Evolutionary conservation across 108 stramenopile genomes (phyloP).

Genomic region (Skeletonema tropicum): DNA sequence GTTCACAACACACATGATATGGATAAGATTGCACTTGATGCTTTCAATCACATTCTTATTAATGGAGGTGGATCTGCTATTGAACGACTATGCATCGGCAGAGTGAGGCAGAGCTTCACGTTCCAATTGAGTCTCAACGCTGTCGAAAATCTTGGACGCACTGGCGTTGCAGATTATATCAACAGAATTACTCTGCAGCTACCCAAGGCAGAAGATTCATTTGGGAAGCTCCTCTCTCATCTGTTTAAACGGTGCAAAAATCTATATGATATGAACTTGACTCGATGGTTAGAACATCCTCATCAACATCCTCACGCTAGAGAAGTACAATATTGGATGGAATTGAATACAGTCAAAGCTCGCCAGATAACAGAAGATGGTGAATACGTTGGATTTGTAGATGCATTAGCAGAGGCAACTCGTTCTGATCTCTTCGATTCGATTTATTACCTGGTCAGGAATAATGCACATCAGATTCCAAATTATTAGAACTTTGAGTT

Average conservation of each 20-base stretch:
- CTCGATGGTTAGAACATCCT: slow-evolving; percentile 1
- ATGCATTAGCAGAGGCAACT: background rate
- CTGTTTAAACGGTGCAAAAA: slow-evolving; percentile 1
- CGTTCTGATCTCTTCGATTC: background rate
- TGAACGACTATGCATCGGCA: background rate
- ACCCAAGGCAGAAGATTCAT: slow-evolving; percentile 3
- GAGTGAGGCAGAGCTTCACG: background rate
- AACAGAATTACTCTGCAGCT: background rate
- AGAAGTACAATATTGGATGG: slow-evolving; percentile 7
- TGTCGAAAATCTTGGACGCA: slow-evolving; percentile 4
- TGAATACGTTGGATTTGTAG: background rate
- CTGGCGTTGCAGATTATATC: background rate
- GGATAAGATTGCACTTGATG: slow-evolving; percentile 1
- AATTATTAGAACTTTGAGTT: background rate
- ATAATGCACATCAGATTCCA: background rate
- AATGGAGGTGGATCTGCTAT: background rate
- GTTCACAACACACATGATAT: slow-evolving; percentile 7
- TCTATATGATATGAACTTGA: slow-evolving; percentile 8
- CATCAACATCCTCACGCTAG: slow-evolving; percentile 1
- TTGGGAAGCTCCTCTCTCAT: slow-evolving; percentile 4
- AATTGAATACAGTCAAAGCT: background rate
- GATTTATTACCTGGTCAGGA: background rate
- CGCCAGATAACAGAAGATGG: slow-evolving; percentile 3
- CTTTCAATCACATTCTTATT: background rate
- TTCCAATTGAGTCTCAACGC: slow-evolving; percentile 1